Evolutionary conservation across 257 asterid species (phyloP).

Genomic region (Phtheirospermum japonicum): DNA sequence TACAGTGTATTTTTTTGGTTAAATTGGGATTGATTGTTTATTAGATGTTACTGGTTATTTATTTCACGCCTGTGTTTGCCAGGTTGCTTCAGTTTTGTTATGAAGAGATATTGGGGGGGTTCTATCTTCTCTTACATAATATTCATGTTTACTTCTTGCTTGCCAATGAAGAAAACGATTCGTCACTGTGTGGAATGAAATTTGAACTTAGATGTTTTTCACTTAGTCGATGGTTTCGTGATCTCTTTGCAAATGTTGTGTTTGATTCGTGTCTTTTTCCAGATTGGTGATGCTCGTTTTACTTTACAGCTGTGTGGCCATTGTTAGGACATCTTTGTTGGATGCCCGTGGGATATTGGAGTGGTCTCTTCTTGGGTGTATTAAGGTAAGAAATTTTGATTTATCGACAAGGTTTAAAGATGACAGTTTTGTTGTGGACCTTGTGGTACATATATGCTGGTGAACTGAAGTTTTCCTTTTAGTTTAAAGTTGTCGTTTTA

Average conservation of each 20-base stretch:
- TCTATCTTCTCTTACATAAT: slow-evolving; percentile 1
- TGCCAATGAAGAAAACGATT: slow-evolving; percentile 13
- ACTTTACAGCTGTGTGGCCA: no score
- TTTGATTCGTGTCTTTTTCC: background rate
- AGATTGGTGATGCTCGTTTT: no score
- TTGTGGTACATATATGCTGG: no score
- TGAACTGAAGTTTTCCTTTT: no score
- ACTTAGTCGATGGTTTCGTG: background rate
- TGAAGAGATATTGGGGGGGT: slow-evolving; percentile 25
- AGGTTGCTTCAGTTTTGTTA: slow-evolving; percentile 37
- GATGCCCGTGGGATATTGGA: background rate
- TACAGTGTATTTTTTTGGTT: slow-evolving; percentile 35
- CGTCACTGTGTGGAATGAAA: slow-evolving; percentile 27
- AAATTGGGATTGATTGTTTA: slow-evolving; percentile 20
- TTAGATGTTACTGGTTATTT: slow-evolving; percentile 23
- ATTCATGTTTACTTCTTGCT: slow-evolving; percentile 24
- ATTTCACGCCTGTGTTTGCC: slow-evolving; percentile 18
- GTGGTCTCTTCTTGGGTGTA: background rate
- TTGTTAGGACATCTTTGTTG: no score
- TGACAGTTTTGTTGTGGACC: background rate
- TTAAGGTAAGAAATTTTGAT: background rate
- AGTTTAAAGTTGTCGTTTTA: no score
- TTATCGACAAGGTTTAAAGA: no score
- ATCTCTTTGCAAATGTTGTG: no score
- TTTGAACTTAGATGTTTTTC: slow-evolving; percentile 2